Conservation (phyloP, 139 green algal genomes). For the Coelastrella sp. region DNA sequence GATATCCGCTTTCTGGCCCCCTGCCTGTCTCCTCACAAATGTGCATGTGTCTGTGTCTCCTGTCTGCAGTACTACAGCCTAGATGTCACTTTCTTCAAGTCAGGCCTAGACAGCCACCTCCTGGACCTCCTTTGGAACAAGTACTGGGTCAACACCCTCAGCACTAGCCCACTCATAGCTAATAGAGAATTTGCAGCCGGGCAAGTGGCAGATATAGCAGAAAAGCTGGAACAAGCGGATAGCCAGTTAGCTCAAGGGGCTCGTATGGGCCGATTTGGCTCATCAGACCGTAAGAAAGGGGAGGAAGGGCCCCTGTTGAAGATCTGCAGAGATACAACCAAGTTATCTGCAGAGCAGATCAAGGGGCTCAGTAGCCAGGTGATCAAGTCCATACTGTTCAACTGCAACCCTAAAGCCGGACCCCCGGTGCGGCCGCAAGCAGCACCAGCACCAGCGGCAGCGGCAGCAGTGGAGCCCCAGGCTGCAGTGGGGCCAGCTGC, state of each 20-base stretch:
- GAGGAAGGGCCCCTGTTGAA: constrained; percentile 56
- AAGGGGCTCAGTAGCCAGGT: constrained; percentile 53
- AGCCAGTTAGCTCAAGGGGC: constrained; percentile 40
- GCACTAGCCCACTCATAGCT: constrained; percentile 81
- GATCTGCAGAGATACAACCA: constrained; percentile 72
- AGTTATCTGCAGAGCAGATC: constrained; percentile 88
- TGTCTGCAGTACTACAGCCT: constrained; percentile 82
- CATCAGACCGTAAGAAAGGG: constrained; percentile 57
- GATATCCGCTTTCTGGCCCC: neutral
- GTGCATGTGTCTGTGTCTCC: neutral
- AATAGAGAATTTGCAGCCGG: constrained; percentile 84
- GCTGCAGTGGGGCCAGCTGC: neutral
- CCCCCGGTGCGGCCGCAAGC: neutral
- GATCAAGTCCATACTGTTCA: constrained; percentile 64
- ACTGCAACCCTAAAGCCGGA: constrained; percentile 43
- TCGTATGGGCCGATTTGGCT: constrained; percentile 34
- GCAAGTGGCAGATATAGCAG: constrained; percentile 91
- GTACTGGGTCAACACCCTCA: constrained; percentile 96
- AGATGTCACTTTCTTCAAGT: constrained; percentile 97
- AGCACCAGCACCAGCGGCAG: neutral
- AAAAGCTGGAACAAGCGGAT: constrained; percentile 91
- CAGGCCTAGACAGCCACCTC: constrained; percentile 83
- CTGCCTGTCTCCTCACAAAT: no score
- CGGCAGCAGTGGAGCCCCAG: neutral
- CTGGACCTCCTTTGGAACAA: constrained; percentile 96